These are phyloP conservation scores for Dalbergia oliveri DNA, from an alignment of 306 rosid species.

Conservation along the genomic window DNA sequence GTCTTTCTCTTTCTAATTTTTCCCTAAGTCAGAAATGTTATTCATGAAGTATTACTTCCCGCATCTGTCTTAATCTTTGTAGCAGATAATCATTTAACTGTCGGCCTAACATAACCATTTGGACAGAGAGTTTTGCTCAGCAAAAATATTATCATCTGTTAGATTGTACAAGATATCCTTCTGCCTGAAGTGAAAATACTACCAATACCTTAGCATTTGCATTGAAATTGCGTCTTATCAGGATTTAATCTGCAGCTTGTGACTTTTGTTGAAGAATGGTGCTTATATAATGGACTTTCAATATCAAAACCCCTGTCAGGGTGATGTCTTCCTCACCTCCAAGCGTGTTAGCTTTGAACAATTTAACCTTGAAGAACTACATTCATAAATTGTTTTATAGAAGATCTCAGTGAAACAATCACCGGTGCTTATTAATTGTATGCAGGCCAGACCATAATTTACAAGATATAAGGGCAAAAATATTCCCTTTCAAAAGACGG, in stretches of 20 bases:
- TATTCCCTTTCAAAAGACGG: slow-evolving; percentile 75
- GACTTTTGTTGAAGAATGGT: slow-evolving; percentile 18
- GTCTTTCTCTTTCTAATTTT: slow-evolving; percentile 18
- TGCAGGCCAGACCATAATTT: slow-evolving; percentile 98
- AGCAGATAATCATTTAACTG: slow-evolving; percentile 9
- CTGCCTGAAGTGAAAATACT: slow-evolving; percentile 23
- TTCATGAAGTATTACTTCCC: slow-evolving; percentile 6
- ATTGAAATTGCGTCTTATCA: slow-evolving; percentile 8
- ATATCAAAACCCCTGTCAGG: slow-evolving; percentile 23
- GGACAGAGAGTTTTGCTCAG: neutral
- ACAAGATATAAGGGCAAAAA: slow-evolving; percentile 91
- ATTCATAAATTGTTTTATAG: slow-evolving; percentile 14
- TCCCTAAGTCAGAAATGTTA: slow-evolving; percentile 13
- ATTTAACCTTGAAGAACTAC: slow-evolving; percentile 14
- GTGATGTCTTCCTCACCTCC: slow-evolving; percentile 14
- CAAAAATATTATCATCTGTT: neutral
- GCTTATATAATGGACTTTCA: slow-evolving; percentile 14
- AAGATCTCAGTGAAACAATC: slow-evolving; percentile 55
- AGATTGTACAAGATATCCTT: slow-evolving; percentile 1
- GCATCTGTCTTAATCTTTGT: slow-evolving; percentile 19
- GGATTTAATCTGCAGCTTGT: slow-evolving; percentile 26
- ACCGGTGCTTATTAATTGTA: slow-evolving; percentile 33
- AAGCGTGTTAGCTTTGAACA: slow-evolving; percentile 34
- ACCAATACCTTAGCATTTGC: slow-evolving; percentile 22
- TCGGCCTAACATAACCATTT: slow-evolving; percentile 25